A percentile compares a stretch with the other conserved stretches of the same genome.
Evolutionary conservation across 1,139 yeast species (phyloP).

Genomic region (Scheffersomyces titani): DNA sequence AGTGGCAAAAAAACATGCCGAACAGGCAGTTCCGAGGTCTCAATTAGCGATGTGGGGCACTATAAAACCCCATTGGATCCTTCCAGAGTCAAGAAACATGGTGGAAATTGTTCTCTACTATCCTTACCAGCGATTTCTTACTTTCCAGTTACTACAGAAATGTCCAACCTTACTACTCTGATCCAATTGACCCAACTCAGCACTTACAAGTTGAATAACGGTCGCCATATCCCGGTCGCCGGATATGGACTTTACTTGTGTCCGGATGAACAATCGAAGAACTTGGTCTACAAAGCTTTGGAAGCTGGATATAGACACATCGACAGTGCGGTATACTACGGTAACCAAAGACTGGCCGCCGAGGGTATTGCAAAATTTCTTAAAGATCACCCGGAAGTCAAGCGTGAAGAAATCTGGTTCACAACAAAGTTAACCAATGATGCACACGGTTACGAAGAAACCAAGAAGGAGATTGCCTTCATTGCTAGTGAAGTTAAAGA

Average conservation of each 20-base stretch:
- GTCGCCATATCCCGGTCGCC: constrained; percentile 39
- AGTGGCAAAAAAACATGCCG: background rate
- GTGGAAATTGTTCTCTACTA: background rate
- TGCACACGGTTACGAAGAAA: constrained; percentile 24
- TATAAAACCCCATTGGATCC: background rate
- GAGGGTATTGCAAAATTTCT: constrained; percentile 45
- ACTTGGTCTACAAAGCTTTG: constrained; percentile 44
- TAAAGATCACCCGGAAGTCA: constrained; percentile 34
- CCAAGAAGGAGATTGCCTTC: constrained; percentile 16
- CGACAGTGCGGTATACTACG: constrained; percentile 51
- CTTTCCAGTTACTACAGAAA: constrained; percentile 4
- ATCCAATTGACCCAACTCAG: constrained; percentile 32
- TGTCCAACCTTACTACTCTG: constrained; percentile 27
- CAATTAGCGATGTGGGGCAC: background rate
- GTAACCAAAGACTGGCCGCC: constrained; percentile 22
- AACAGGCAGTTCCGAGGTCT: background rate
- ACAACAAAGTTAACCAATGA: constrained; percentile 28
- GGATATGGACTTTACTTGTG: constrained; percentile 40
- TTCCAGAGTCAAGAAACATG: background rate
- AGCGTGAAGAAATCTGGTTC: constrained; percentile 35
- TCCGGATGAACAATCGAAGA: constrained; percentile 23
- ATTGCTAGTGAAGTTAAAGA: constrained; percentile 28
- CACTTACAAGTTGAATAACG: constrained; percentile 37
- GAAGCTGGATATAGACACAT: constrained; percentile 69
- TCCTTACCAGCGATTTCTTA: no score